Base-by-base conservation (phyloP, 768 basidiomycete species). In the Serpula lacrymans region DNA sequence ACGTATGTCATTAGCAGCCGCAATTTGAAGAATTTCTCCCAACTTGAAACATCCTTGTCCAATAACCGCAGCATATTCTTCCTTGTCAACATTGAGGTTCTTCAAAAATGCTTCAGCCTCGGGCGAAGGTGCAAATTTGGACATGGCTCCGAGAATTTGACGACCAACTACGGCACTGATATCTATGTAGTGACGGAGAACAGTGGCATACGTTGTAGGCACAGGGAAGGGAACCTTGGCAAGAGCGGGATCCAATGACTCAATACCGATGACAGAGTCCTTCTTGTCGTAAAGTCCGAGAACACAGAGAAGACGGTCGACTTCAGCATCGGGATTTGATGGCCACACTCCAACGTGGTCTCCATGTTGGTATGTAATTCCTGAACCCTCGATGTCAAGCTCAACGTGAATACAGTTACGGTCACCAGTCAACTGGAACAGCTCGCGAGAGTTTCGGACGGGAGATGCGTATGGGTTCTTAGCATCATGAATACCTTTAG, bases 211-310 rank as follows among this genome's bases (percentile, higher is more conserved):
- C 6, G 94, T 97, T 2, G 94, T 93, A 1, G 95, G 95, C 14
- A 93, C 88, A 10, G 96, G 95, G 84, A 98, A 99, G 13, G 95
- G 95, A 42, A 98, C 94, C 65, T 98, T 98, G 43, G 95, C 95
- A 22, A 99, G 75, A 12, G 94, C 92, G 14, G 96, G 95, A 57
- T 99, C 95, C 44, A 98, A 81, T n/a, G 92, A 95, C 58, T 93
- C 92, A 44, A 99, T 91, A 49, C 83, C 80, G 53, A 99, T 90
- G 34, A 92, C 80, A 27, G 75, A 73, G 60, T 94, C 82, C 56
- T 80, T 78, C 69, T 89, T 89, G 46, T 84, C 74, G 49, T 75
- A 73, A 9, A 99, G 74, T 18, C 93, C 95, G 34, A 99, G 82
- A 28, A 84, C 77, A 47, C 78, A 84, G 14, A 99, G 77, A 18